Evolutionary conservation across 1,284 basidiomycete genomes (phyloP).

Genomic region (Xerocomus amazonicus): DNA sequence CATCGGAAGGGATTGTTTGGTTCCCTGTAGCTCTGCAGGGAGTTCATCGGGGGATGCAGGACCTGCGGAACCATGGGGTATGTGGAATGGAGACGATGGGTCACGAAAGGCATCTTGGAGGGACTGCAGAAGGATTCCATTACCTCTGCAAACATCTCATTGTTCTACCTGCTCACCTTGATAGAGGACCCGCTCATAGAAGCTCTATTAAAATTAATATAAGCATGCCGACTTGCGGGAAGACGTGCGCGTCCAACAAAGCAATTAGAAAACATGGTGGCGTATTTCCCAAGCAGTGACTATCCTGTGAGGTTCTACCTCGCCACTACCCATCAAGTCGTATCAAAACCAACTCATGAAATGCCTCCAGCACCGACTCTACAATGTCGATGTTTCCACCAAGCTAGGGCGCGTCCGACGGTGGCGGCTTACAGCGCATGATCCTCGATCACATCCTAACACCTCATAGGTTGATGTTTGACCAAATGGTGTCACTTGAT

Average conservation of each 20-base stretch:
- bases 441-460: too few species aligned
- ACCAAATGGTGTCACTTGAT: too few species aligned
- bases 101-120: constrained; percentile 63
- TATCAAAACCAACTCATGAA: too few species aligned
- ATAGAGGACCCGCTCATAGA: constrained; percentile 27
- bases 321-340: background rate
- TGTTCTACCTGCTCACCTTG: constrained; percentile 16
- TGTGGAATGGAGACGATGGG: constrained; percentile 60
- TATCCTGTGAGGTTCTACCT: too few species aligned
- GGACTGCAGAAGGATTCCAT: constrained; percentile 30
- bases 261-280: constrained; percentile 11
- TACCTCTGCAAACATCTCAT: background rate
- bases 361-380: too few species aligned
- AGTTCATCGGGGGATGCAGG: constrained; percentile 53
- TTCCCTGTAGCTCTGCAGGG: constrained; percentile 7
- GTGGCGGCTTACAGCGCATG: too few species aligned
- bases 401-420: too few species aligned
- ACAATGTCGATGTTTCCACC: too few species aligned
- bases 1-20: background rate
- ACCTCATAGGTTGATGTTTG: too few species aligned
- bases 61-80: constrained; percentile 56
- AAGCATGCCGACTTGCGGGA: background rate
- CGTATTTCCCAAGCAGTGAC: too few species aligned
- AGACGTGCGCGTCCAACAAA: constrained; percentile 4
- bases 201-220: constrained; percentile 2